Evolutionary conservation across 2,329 filamentous ascomycete genomes (phyloP).

Genomic region (Biscogniauxia marginata): DNA sequence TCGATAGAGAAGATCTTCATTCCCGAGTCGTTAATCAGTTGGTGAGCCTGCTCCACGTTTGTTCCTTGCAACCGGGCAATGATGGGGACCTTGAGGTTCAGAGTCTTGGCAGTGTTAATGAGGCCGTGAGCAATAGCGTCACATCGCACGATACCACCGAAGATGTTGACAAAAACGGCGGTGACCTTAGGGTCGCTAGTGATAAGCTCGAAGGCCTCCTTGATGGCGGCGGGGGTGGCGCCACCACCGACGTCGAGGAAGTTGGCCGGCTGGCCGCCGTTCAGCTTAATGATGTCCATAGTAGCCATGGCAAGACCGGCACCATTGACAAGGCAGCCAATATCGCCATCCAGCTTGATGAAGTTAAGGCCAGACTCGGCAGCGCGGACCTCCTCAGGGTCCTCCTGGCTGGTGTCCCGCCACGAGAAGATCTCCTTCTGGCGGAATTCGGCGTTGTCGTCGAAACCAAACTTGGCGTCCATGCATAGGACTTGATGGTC

Average conservation of each 20-base stretch:
- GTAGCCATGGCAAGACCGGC: conserved; percentile 99
- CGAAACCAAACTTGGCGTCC: conserved; percentile 98
- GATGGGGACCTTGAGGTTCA: conserved; percentile 96
- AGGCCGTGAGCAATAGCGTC: conserved; percentile 96
- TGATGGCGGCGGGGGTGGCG: conserved; percentile 94
- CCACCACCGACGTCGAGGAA: conserved; percentile 98
- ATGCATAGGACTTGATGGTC: conserved; percentile 98
- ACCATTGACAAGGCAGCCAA: conserved; percentile 98
- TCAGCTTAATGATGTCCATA: conserved; percentile 99
- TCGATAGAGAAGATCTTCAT: conserved; percentile 99
- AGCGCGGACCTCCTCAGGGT: conserved; percentile 95
- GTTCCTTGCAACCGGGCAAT: conserved; percentile 97
- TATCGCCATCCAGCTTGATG: conserved; percentile 99
- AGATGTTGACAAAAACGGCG: conserved; percentile 99
- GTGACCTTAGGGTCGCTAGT: conserved; percentile 97
- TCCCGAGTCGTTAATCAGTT: conserved; percentile 92
- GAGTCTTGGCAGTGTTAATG: conserved; percentile 89
- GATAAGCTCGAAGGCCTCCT: conserved; percentile 97
- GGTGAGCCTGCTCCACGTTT: conserved; percentile 93
- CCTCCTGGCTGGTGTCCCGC: conserved; percentile 94
- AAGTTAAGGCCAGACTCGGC: conserved; percentile 96
- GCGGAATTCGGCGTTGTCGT: conserved; percentile 98
- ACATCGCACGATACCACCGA: conserved; percentile 97
- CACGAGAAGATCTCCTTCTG: conserved; percentile 94
- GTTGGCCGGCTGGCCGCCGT: conserved; percentile 93